Evolutionary conservation across 2,329 filamentous ascomycete species (phyloP).

Genomic region (Peltaster fructicola): DNA sequence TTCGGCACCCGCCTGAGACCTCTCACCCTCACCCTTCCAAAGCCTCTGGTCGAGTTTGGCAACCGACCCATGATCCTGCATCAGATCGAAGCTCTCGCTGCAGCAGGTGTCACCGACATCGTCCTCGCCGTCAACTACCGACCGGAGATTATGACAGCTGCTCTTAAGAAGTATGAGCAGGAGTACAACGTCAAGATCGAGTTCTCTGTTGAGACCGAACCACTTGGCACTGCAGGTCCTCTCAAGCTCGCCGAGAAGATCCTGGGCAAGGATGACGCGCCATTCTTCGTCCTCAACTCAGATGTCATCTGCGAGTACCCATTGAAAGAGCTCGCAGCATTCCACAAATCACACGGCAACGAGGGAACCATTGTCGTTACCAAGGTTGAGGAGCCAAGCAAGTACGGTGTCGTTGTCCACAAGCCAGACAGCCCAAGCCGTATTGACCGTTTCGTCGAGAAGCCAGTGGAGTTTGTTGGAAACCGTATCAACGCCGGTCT

Average conservation of each 20-base stretch:
- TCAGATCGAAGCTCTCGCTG: conserved; percentile 87
- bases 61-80: conserved; percentile 99
- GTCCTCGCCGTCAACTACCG: conserved; percentile 98
- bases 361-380: conserved; percentile 97
- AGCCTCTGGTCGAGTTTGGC: conserved; percentile 92
- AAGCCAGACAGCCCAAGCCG: conserved; percentile 77
- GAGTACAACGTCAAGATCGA: conserved; percentile 89
- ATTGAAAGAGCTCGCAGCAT: conserved; percentile 73
- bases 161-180: conserved; percentile 85
- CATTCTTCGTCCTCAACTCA: conserved; percentile 97
- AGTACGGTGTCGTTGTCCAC: conserved; percentile 97
- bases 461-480: conserved; percentile 94
- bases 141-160: conserved; percentile 91
- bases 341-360: conserved; percentile 83
- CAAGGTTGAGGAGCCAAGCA: conserved; percentile 96
- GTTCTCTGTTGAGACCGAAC: conserved; percentile 92
- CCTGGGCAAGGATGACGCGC: conserved; percentile 78
- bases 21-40: conserved; percentile 89
- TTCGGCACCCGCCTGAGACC: conserved; percentile 96
- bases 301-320: conserved; percentile 98
- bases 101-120: conserved; percentile 89
- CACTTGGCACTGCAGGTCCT: conserved; percentile 84
- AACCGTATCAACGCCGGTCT: conserved; percentile 98
- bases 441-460: conserved; percentile 98
- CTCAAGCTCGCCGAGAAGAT: conserved; percentile 89